Evolutionary conservation across 805 yeast genomes (phyloP).

Genomic region (Isabelozyma pseudorhagii): DNA sequence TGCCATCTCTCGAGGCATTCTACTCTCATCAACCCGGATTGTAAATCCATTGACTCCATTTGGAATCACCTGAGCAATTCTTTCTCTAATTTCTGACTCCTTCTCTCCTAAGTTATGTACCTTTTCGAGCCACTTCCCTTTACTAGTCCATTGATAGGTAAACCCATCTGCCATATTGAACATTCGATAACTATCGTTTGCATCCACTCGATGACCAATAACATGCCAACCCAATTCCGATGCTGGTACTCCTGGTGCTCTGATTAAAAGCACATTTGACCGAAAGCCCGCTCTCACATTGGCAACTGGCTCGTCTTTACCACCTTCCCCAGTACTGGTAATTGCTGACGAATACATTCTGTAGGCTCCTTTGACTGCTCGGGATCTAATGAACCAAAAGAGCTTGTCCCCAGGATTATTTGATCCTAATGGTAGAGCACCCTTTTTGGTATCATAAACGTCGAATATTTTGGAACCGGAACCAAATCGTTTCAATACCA

Average conservation of each 20-base stretch:
- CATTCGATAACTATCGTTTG: constrained; percentile 56
- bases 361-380: constrained; percentile 66
- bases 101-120: constrained; percentile 60
- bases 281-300: constrained; percentile 58
- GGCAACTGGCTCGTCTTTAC: constrained; percentile 57
- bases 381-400: constrained; percentile 57
- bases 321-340: constrained; percentile 41
- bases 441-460: constrained; percentile 47
- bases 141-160: constrained; percentile 64
- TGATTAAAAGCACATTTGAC: constrained; percentile 54
- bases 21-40: constrained; percentile 49
- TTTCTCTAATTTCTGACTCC: constrained; percentile 60
- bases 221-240: constrained; percentile 65
- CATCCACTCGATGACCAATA: constrained; percentile 58
- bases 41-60: constrained; percentile 55
- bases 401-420: constrained; percentile 41
- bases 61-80: constrained; percentile 58
- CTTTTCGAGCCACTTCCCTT: constrained; percentile 55
- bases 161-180: constrained; percentile 59
- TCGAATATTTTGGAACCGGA: constrained; percentile 57
- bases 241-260: constrained; percentile 47
- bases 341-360: constrained; percentile 48
- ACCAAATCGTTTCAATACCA: constrained; percentile 55
- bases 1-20: constrained; percentile 58
- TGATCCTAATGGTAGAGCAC: constrained; percentile 36